These are phyloP conservation scores for Borealophlyctis nickersoniae DNA, from an alignment of 192 early-diverging fungal genomes.

Conservation along the genomic window DNA sequence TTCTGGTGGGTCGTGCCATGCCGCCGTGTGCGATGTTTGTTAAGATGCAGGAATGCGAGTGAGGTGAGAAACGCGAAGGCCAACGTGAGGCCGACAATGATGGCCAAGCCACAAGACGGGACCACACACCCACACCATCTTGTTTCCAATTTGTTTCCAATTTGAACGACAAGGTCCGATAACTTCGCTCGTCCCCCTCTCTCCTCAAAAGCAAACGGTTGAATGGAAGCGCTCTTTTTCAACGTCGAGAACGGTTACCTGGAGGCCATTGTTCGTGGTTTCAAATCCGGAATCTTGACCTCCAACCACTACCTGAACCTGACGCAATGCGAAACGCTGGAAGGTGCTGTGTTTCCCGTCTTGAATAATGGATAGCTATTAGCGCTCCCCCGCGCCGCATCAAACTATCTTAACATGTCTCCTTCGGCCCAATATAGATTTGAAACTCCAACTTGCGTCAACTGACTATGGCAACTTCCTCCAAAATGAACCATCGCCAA, in stretches of 20 bases:
- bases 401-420: slow-evolving; percentile 5
- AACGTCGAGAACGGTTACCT: slow-evolving; percentile 90
- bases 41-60: no score
- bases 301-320: slow-evolving; percentile 86
- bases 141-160: no score
- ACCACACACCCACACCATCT: no score
- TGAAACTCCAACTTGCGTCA: slow-evolving; percentile 89
- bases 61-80: no score
- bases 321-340: slow-evolving; percentile 96
- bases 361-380: no score
- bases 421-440: slow-evolving; percentile 51
- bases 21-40: no score
- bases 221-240: slow-evolving; percentile 60
- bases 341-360: slow-evolving; percentile 58
- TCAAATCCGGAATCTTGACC: slow-evolving; percentile 81
- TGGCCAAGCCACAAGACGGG: no score
- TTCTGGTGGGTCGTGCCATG: background rate
- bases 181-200: no score
- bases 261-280: slow-evolving; percentile 94
- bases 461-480: slow-evolving; percentile 94
- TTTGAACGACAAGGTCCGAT: no score
- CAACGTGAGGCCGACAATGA: no score
- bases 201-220: no score
- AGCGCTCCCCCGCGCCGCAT: background rate
- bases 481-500: slow-evolving; percentile 93